phyloP scores from a whole-genome alignment of 2,329 filamentous ascomycete species.

The Colletotrichum costaricense region DNA sequence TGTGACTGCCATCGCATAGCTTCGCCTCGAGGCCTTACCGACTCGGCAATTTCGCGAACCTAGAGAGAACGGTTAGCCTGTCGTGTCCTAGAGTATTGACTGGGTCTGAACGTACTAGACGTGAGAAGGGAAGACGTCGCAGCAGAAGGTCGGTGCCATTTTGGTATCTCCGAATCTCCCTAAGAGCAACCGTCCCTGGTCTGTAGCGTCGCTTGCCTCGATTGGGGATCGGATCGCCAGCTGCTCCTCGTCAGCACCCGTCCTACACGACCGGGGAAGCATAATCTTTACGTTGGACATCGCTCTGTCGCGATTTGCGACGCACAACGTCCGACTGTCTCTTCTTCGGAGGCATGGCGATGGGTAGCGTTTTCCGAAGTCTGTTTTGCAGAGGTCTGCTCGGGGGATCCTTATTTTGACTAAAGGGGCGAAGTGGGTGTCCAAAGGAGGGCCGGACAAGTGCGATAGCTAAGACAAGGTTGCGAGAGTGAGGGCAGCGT shows the following conservation, averaged over 20 bases:
- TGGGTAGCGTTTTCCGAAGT: background rate
- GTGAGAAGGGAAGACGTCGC: conserved; percentile 82
- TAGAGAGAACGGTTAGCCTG: conserved; percentile 41
- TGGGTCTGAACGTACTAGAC: conserved; percentile 65
- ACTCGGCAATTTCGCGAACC: conserved; percentile 79
- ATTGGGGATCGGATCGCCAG: conserved; percentile 78
- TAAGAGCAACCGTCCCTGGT: conserved; percentile 86
- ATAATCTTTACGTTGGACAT: conserved; percentile 51
- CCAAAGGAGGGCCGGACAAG: background rate
- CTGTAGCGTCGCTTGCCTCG: conserved; percentile 73
- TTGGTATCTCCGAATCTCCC: conserved; percentile 93
- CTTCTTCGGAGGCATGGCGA: conserved; percentile 24
- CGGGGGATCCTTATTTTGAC: background rate
- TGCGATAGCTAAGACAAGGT: background rate
- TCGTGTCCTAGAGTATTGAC: background rate
- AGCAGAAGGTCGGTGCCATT: conserved; percentile 89
- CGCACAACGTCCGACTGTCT: conserved; percentile 36
- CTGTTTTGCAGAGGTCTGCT: background rate
- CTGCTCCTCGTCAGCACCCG: conserved; percentile 50
- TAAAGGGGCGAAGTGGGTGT: background rate
- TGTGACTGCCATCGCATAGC: conserved; percentile 96
- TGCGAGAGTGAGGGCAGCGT: background rate
- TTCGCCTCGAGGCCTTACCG: conserved; percentile 69
- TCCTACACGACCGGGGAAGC: background rate
- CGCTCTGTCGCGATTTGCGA: conserved; percentile 49